Evolutionary conservation across 1,139 yeast genomes (phyloP).

Genomic region (Saccharomycopsis phalli): DNA sequence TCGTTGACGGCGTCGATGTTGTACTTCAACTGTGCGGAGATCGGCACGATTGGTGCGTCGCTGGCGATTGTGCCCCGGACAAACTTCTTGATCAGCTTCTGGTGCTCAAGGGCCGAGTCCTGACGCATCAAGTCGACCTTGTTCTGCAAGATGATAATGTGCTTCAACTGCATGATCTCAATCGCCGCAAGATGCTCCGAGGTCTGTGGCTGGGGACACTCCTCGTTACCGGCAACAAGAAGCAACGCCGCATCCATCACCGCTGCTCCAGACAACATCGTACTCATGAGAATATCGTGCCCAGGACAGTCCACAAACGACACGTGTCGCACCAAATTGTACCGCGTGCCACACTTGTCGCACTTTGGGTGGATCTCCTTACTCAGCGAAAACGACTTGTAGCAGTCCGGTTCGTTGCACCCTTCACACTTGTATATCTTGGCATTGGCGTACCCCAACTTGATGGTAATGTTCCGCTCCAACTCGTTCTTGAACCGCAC

Average conservation of each 20-base stretch:
- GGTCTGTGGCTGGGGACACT: conserved; percentile 99
- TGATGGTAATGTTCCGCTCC: conserved; percentile 97
- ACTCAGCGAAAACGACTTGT: conserved; percentile 87
- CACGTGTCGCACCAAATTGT: conserved; percentile 87
- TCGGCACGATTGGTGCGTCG: conserved; percentile 98
- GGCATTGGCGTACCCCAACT: conserved; percentile 97
- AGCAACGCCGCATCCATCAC: conserved; percentile 99
- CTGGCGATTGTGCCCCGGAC: conserved; percentile 98
- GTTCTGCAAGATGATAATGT: conserved; percentile 92
- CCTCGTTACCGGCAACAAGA: conserved; percentile 95
- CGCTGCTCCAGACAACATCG: conserved; percentile 99
- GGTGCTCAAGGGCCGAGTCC: conserved; percentile 92
- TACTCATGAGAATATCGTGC: conserved; percentile 99
- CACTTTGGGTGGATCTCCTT: conserved; percentile 93
- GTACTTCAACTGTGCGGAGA: conserved; percentile 96
- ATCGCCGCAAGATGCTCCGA: conserved; percentile 99
- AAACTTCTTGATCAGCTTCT: conserved; percentile 83
- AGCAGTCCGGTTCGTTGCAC: conserved; percentile 94
- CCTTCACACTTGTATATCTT: conserved; percentile 92
- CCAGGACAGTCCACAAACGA: conserved; percentile 99
- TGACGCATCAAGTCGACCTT: conserved; percentile 98
- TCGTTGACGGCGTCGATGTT: conserved; percentile 98
- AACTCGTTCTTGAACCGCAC: conserved; percentile 97
- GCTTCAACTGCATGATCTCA: conserved; percentile 97
- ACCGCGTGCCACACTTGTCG: conserved; percentile 81